Base-by-base conservation (phyloP, 768 basidiomycete genomes). In the Termitomyces sp. region DNA sequence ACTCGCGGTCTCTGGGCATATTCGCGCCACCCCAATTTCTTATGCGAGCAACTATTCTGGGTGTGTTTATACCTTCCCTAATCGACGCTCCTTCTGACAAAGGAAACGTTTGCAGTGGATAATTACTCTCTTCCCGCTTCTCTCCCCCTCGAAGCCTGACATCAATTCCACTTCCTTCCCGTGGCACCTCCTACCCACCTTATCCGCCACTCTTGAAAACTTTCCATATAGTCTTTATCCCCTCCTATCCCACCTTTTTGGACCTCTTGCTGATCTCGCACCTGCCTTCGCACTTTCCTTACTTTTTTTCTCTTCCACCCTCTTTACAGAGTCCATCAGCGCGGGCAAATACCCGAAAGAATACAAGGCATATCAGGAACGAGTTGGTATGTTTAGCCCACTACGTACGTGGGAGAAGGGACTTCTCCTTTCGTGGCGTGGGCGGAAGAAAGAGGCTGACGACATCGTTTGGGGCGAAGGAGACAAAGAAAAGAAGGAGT, bases 1-100 rank as follows among this genome's bases (percentile, higher is more conserved):
- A 93, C 93, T 0, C 78, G 81, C 20, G 95, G 95, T 4, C 71
- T 98, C 7, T 98, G 91, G 91, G 81, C 84, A 2, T 95, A 86
- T 78, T 85, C 84, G 2, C 78, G 96, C 16, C 96, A 98, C 71
- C 95, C 96, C 37, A 98, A 98, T 71, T 95, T 93, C 69, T 74
- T 87, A 1, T 94, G 91, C 70, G 96, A 98, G 70, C 94, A 95
- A 70, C 71, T 75, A 16, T 93, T 95, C 73, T 95, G 89, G 89
- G 88, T 90, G 62, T 44, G 84, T 75, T 5, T 58, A 41, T 18
- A 15, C 54, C 44, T 41, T 30, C 47, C 42, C 51, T 42, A 27
- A 50, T 3, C 52, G n/a, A 52, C 27, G 20, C 56, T 48, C 24
- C 58, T 31, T 24, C 8, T 59, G 27, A 52, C 33, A 58, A 63